Evolutionary conservation across 2,329 filamentous ascomycete species (phyloP).

Genomic region (Mycocentrospora acerina): DNA sequence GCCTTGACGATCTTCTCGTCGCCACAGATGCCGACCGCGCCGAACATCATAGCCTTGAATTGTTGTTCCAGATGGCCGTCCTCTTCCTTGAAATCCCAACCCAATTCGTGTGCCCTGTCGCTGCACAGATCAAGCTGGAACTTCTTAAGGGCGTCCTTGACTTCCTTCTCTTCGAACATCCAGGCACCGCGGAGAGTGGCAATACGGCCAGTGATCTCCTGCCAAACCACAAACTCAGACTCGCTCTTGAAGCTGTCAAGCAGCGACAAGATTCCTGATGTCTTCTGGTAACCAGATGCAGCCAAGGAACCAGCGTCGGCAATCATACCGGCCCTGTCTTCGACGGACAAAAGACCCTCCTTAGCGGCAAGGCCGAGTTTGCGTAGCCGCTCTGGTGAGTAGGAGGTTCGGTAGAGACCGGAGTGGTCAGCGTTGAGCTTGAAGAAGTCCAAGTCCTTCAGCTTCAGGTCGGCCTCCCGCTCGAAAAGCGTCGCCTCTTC

Average conservation of each 20-base stretch:
- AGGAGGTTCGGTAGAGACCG: slow-evolving; percentile 87
- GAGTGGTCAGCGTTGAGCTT: slow-evolving; percentile 96
- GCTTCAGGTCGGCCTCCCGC: slow-evolving; percentile 75
- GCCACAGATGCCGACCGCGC: slow-evolving; percentile 75
- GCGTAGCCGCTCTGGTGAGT: slow-evolving; percentile 76
- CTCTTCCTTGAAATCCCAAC: slow-evolving; percentile 81
- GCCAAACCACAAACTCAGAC: slow-evolving; percentile 91
- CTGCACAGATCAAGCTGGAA: slow-evolving; percentile 80
- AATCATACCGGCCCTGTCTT: slow-evolving; percentile 90
- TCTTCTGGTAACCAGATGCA: slow-evolving; percentile 89
- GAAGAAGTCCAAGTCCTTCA: slow-evolving; percentile 83
- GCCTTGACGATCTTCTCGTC: slow-evolving; percentile 77
- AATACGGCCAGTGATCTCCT: slow-evolving; percentile 80
- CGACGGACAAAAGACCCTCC: slow-evolving; percentile 75
- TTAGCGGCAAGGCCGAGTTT: slow-evolving; percentile 89
- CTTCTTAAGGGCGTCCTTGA: slow-evolving; percentile 73
- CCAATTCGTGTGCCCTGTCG: slow-evolving; percentile 79
- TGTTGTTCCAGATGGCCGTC: slow-evolving; percentile 92
- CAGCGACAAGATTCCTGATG: slow-evolving; percentile 81
- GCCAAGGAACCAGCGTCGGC: slow-evolving; percentile 89
- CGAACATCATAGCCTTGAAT: slow-evolving; percentile 91
- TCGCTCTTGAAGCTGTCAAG: slow-evolving; percentile 82
- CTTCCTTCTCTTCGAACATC: slow-evolving; percentile 78
- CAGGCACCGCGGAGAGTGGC: slow-evolving; percentile 79
- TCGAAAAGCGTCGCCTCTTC: slow-evolving; percentile 70